Evolutionary conservation across 2,329 filamentous ascomycete species (phyloP).

Genomic region (Chaetomium sp.): DNA sequence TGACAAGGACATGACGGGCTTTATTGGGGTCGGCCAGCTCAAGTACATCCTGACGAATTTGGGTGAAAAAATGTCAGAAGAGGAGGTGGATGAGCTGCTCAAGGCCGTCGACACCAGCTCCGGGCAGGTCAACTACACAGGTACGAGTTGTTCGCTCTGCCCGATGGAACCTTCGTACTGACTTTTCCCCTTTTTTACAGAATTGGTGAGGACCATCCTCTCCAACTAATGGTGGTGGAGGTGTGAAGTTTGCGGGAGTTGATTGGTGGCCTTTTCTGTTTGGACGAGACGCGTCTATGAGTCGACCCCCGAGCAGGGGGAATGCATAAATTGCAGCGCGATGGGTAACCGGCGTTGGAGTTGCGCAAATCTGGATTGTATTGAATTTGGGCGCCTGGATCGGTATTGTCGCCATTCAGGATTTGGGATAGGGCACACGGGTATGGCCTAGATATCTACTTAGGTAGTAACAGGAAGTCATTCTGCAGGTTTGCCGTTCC

Average conservation of each 20-base stretch:
- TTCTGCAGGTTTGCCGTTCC: not conserved
- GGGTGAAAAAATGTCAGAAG: slow-evolving; percentile 98
- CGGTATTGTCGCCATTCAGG: slow-evolving; percentile 16
- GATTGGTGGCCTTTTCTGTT: slow-evolving; percentile 9
- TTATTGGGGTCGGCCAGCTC: slow-evolving; percentile 94
- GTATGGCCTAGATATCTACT: not conserved
- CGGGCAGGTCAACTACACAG: slow-evolving; percentile 95
- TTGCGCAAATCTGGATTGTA: slow-evolving; percentile 20
- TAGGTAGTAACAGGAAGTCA: slow-evolving; percentile 11
- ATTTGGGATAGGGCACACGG: slow-evolving; percentile 15
- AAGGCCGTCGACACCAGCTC: slow-evolving; percentile 96
- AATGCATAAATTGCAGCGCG: slow-evolving; percentile 20
- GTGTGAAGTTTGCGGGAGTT: not conserved
- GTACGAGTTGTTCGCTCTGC: slow-evolving; percentile 44
- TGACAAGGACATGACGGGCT: slow-evolving; percentile 97
- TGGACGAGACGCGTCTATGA: slow-evolving; percentile 9
- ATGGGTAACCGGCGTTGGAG: slow-evolving; percentile 23
- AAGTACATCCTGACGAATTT: slow-evolving; percentile 97
- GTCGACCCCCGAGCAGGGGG: slow-evolving; percentile 4
- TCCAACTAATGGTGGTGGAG: slow-evolving; percentile 55
- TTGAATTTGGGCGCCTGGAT: slow-evolving; percentile 20
- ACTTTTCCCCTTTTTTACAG: slow-evolving; percentile 34
- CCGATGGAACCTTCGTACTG: not conserved
- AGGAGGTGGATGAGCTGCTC: slow-evolving; percentile 96
- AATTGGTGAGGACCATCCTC: slow-evolving; percentile 79